phyloP scores from a whole-genome alignment of 2,329 filamentous ascomycete genomes.

The Diplodia mutila region DNA sequence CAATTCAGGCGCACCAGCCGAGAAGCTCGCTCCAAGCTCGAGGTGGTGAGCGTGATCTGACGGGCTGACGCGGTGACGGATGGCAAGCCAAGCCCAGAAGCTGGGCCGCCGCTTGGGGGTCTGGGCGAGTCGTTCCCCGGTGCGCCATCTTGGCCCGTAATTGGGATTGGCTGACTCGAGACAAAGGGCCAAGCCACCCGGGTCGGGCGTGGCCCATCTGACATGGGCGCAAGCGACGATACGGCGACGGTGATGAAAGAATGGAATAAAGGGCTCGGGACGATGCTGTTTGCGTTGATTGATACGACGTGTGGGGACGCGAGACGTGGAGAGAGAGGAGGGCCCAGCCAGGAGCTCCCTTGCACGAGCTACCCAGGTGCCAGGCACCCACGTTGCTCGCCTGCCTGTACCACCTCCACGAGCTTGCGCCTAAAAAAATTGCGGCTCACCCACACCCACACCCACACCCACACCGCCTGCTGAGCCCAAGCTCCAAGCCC shows the following conservation, averaged over 20 bases:
- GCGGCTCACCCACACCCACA: neutral
- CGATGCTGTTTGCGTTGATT: constrained; percentile 9
- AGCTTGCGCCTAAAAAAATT: neutral
- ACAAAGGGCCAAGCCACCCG: constrained; percentile 22
- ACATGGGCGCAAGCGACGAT: neutral
- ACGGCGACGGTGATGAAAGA: neutral
- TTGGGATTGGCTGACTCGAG: constrained; percentile 13
- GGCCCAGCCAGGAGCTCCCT: neutral
- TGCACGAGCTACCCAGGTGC: neutral
- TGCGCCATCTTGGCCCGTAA: constrained; percentile 2
- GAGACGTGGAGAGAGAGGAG: neutral
- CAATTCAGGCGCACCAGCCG: constrained; percentile 15
- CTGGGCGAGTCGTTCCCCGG: neutral
- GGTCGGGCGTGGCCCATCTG: constrained; percentile 10
- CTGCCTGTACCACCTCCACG: neutral
- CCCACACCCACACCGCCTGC: neutral
- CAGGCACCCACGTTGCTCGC: neutral
- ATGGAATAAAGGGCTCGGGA: neutral
- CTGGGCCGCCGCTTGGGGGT: constrained; percentile 12
- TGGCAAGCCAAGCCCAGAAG: constrained; percentile 11
- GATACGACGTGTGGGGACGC: neutral
- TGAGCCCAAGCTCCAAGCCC: neutral
- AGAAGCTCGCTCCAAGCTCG: neutral
- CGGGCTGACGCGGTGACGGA: constrained; percentile 18
- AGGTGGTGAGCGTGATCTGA: constrained; percentile 18